Evolutionary conservation across 2,329 filamentous ascomycete genomes (phyloP).

Genomic region (Malbranchea cinnamomea): DNA sequence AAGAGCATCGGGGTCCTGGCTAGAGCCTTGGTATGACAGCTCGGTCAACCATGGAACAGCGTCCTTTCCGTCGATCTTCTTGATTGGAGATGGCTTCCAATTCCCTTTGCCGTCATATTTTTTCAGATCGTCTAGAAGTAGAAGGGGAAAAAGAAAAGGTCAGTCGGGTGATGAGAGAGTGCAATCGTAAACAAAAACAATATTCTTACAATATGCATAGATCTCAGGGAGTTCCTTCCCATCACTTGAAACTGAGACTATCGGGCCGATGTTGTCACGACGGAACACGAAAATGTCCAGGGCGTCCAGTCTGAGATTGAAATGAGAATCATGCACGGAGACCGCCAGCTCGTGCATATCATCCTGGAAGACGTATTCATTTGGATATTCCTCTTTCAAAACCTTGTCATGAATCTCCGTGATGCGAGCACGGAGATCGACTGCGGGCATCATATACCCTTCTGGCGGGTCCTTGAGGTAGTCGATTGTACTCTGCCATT

Average conservation of each 20-base stretch:
- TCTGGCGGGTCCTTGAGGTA: conserved; percentile 31
- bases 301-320: conserved; percentile 14
- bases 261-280: conserved; percentile 38
- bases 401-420: conserved; percentile 32
- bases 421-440: conserved; percentile 35
- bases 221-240: conserved; percentile 44
- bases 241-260: conserved; percentile 48
- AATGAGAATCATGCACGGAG: conserved; percentile 49
- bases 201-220: conserved; percentile 22
- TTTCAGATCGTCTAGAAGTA: conserved; percentile 10
- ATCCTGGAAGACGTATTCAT: conserved; percentile 41
- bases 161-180: conserved; percentile 4
- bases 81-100: conserved; percentile 15
- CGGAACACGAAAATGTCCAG: conserved; percentile 32
- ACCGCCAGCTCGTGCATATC: conserved; percentile 40
- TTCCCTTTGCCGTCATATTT: conserved; percentile 4
- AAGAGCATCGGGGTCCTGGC: conserved; percentile 18
- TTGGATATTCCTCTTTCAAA: conserved; percentile 28
- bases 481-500: conserved; percentile 14
- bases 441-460: conserved; percentile 34
- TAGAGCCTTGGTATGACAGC: conserved; percentile 10
- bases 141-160: conserved; percentile 2
- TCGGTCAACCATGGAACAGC: conserved; percentile 14
- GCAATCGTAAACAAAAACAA: neutral
- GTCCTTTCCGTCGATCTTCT: conserved; percentile 18